Evolutionary conservation across 2,329 filamentous ascomycete genomes (phyloP).

Genomic region (Colletotrichum sp.): DNA sequence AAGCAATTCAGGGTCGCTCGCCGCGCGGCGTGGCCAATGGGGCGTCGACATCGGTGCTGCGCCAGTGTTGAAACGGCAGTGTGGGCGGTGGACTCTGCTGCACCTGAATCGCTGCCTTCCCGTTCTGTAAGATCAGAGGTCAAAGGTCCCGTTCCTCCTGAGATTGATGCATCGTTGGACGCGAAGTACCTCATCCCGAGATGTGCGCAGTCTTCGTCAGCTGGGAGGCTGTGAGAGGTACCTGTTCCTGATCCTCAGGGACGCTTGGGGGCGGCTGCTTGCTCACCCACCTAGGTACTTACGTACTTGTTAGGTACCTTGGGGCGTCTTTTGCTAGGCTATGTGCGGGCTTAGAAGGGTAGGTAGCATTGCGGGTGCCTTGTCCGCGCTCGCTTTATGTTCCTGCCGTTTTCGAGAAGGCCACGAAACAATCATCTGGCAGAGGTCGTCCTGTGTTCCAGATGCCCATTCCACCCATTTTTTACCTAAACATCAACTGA

Average conservation of each 20-base stretch:
- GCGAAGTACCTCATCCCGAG: background rate
- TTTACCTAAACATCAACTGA: background rate
- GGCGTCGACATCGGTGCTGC: background rate
- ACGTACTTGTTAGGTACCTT: background rate
- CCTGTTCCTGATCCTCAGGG: background rate
- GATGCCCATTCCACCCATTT: background rate
- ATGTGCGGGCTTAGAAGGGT: background rate
- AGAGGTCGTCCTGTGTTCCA: background rate
- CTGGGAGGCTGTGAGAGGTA: background rate
- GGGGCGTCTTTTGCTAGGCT: background rate
- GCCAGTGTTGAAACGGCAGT: slow-evolving; percentile 8
- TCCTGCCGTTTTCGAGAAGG: slow-evolving; percentile 19
- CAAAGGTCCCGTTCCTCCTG: background rate
- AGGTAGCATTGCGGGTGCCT: background rate
- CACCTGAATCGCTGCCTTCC: slow-evolving; percentile 5
- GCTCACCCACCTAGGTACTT: background rate
- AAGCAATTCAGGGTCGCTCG: background rate
- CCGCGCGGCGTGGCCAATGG: background rate
- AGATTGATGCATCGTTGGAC: background rate
- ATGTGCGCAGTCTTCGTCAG: background rate
- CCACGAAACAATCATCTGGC: slow-evolving; percentile 12
- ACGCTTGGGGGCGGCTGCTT: background rate
- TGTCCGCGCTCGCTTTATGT: background rate
- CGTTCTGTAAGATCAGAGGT: background rate
- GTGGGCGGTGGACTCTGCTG: background rate